phyloP scores from a whole-genome alignment of 1,284 basidiomycete species.

The Leccinum insigne region DNA sequence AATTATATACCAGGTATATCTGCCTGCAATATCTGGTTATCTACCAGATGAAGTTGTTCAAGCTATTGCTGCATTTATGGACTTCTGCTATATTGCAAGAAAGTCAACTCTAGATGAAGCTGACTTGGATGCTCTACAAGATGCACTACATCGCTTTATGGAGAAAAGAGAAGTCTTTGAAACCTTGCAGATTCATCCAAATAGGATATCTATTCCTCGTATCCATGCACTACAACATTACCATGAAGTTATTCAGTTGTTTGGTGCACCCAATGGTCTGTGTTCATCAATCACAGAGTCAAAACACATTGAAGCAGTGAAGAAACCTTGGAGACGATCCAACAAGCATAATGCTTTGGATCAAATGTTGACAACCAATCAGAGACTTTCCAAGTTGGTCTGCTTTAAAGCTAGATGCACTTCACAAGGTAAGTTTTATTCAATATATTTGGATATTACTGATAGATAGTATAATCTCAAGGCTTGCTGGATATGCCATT shows the following conservation, averaged over 20 bases:
- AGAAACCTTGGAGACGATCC: neutral
- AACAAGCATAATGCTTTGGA: neutral
- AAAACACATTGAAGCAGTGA: neutral
- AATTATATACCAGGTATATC: neutral
- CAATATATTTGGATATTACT: neutral
- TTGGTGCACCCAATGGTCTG: neutral
- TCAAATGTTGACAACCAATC: neutral
- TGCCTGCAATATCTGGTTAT: neutral
- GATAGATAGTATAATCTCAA: neutral
- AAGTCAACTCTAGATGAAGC: neutral
- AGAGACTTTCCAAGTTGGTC: neutral
- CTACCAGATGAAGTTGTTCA: constrained; percentile 1
- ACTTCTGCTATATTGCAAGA: constrained; percentile 6
- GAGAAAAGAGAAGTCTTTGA: neutral
- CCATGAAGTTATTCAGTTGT: neutral
- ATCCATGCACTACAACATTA: neutral
- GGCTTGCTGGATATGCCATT: neutral
- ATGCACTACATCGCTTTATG: neutral
- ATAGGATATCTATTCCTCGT: neutral
- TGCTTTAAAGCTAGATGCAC: neutral
- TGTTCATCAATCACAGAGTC: neutral
- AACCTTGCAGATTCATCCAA: neutral
- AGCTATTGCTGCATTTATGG: neutral
- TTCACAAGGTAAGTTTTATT: neutral
- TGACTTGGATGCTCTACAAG: neutral